phyloP scores from a whole-genome alignment of 2,329 filamentous ascomycete genomes.

The Fusarium bactridioides region DNA sequence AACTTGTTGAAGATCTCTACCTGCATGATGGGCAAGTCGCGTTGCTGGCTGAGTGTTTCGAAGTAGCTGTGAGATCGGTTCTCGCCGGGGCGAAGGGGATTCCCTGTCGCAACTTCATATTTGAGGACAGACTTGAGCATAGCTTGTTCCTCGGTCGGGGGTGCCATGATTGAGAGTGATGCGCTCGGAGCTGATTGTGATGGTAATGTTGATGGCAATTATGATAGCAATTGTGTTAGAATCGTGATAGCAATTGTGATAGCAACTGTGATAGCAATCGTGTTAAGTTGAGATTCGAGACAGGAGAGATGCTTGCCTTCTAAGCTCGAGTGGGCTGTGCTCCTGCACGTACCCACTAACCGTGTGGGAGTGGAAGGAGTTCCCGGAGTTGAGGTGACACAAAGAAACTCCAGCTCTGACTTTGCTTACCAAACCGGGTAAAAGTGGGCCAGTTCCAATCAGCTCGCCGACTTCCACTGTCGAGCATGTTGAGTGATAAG shows the following conservation, averaged over 20 bases:
- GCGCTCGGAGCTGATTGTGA: neutral
- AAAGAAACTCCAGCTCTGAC: neutral
- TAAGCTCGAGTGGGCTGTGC: neutral
- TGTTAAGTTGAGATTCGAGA: neutral
- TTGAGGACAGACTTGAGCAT: neutral
- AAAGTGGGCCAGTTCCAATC: neutral
- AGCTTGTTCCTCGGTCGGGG: neutral
- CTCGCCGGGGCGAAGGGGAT: neutral
- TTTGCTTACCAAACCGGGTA: neutral
- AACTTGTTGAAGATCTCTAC: neutral
- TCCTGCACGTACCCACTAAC: neutral
- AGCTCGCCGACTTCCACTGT: neutral
- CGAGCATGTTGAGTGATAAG: too few species aligned
- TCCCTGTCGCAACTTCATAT: neutral
- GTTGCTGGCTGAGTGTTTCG: neutral
- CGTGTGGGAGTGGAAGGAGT: neutral
- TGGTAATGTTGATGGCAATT: neutral
- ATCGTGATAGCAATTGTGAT: neutral
- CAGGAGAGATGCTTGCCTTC: neutral
- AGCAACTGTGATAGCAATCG: neutral
- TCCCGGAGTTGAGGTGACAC: neutral
- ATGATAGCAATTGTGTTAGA: neutral
- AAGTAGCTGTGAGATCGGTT: neutral
- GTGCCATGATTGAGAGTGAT: neutral
- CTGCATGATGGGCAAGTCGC: neutral